phyloP scores from a whole-genome alignment of 345 rosid genomes.

The Iberis pinnata region DNA sequence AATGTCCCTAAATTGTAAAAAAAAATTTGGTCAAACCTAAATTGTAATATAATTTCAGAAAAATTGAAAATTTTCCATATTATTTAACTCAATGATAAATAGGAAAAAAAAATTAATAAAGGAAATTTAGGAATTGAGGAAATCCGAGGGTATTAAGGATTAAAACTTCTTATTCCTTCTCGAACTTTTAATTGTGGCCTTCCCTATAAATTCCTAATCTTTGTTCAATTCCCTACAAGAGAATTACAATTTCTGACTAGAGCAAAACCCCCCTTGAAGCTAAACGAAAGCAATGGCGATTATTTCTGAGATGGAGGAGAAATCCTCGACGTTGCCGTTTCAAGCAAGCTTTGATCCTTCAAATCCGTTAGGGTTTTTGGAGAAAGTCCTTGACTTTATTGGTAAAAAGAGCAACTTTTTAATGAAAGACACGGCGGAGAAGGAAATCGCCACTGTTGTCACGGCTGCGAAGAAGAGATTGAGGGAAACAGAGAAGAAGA shows the following conservation, averaged over 20 bases:
- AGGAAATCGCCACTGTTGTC: conserved; percentile 45
- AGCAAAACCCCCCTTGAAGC: conserved; percentile 5
- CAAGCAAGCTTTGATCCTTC: conserved; percentile 50
- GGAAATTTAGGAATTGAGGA: not conserved
- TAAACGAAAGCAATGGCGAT: conserved; percentile 48
- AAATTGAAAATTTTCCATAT: not conserved
- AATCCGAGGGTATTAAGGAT: not conserved
- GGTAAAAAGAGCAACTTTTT: conserved; percentile 61
- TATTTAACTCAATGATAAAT: not conserved
- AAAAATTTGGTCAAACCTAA: too few species aligned
- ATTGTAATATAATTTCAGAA: too few species aligned
- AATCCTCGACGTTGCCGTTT: conserved; percentile 29
- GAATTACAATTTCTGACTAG: not conserved
- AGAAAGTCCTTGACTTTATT: conserved; percentile 56
- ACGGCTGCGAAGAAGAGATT: conserved; percentile 32
- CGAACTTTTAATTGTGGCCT: not conserved
- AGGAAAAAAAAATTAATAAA: not conserved
- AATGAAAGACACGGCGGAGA: conserved; percentile 50
- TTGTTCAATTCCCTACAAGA: not conserved
- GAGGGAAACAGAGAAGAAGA: conserved; percentile 46
- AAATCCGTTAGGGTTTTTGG: conserved; percentile 56
- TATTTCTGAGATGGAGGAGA: conserved; percentile 48
- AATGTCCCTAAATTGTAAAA: too few species aligned
- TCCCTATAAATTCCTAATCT: conserved; percentile 11
- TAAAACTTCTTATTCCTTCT: not conserved